phyloP scores from a whole-genome alignment of 2,329 filamentous ascomycete genomes.

The Colletotrichum siamense region DNA sequence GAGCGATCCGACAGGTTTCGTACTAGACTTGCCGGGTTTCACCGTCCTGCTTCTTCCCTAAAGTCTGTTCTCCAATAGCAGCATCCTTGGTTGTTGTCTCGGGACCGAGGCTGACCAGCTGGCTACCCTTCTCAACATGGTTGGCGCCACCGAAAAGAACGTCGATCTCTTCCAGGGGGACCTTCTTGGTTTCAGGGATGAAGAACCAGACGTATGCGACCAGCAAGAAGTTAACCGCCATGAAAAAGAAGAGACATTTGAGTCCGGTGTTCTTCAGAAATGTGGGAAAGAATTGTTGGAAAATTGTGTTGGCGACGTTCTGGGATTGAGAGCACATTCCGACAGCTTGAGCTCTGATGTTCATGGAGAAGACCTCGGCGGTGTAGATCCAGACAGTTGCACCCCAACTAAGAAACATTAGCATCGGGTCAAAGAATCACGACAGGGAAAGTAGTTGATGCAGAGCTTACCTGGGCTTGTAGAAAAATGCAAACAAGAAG shows the following conservation, averaged over 20 bases:
- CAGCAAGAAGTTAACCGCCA: conserved; percentile 49
- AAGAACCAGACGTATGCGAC: conserved; percentile 53
- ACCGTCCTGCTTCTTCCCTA: not conserved
- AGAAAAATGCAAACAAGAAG: conserved; percentile 70
- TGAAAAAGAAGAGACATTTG: conserved; percentile 43
- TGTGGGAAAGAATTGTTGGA: conserved; percentile 73
- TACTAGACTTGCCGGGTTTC: conserved; percentile 6
- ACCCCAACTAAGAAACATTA: not conserved
- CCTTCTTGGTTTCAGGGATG: conserved; percentile 54
- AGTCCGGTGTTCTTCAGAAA: conserved; percentile 63
- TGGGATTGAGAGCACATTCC: conserved; percentile 67
- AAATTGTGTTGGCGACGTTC: conserved; percentile 70
- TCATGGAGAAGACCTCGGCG: conserved; percentile 72
- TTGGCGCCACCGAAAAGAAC: conserved; percentile 59
- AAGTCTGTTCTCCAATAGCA: not conserved
- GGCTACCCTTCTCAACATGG: conserved; percentile 58
- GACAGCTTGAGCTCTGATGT: conserved; percentile 72
- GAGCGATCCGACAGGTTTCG: not conserved
- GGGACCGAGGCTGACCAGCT: conserved; percentile 37
- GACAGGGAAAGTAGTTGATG: no score
- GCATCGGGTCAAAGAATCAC: no score
- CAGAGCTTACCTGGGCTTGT: conserved; percentile 69
- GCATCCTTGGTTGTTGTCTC: not conserved
- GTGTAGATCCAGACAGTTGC: conserved; percentile 76
- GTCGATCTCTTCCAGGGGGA: conserved; percentile 61